phyloP scores from a whole-genome alignment of 768 basidiomycete genomes.

The Pleurotus tuoliensis region DNA sequence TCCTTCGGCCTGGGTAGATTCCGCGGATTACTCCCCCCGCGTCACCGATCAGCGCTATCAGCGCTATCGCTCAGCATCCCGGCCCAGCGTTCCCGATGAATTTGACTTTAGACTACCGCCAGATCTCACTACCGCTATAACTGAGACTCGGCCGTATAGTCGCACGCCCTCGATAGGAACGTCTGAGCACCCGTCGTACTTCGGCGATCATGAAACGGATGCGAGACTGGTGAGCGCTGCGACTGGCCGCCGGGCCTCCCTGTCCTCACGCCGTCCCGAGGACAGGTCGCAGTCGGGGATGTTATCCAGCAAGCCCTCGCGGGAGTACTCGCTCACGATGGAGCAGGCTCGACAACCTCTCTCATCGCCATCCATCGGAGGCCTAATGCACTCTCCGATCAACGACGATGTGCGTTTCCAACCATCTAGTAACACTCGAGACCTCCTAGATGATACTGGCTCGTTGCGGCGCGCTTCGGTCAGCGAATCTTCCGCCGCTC shows the following conservation, averaged over 20 bases:
- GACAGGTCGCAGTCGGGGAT: not conserved
- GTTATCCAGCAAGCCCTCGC: not conserved
- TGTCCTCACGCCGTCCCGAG: not conserved
- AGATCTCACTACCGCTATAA: not conserved
- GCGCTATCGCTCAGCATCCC: conserved; percentile 1
- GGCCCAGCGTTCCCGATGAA: conserved; percentile 4
- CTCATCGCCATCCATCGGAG: not conserved
- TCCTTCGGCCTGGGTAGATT: conserved; percentile 2
- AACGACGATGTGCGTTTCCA: not conserved
- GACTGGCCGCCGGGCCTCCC: not conserved
- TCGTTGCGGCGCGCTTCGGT: not conserved
- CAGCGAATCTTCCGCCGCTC: not conserved
- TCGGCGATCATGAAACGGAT: conserved; percentile 6
- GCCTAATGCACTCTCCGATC: not conserved
- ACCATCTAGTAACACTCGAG: not conserved
- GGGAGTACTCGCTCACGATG: conserved; percentile 6
- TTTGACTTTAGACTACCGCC: conserved; percentile 3
- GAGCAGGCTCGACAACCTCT: not conserved
- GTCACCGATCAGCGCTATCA: conserved; percentile 5
- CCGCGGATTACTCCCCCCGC: conserved; percentile 2
- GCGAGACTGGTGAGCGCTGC: conserved; percentile 1
- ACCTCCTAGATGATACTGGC: not conserved
- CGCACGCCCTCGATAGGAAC: conserved; percentile 3
- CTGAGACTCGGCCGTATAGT: not conserved
- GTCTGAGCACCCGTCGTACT: not conserved